phyloP scores from a whole-genome alignment of 192 early-diverging fungal species.

The Linderina pennispora region DNA sequence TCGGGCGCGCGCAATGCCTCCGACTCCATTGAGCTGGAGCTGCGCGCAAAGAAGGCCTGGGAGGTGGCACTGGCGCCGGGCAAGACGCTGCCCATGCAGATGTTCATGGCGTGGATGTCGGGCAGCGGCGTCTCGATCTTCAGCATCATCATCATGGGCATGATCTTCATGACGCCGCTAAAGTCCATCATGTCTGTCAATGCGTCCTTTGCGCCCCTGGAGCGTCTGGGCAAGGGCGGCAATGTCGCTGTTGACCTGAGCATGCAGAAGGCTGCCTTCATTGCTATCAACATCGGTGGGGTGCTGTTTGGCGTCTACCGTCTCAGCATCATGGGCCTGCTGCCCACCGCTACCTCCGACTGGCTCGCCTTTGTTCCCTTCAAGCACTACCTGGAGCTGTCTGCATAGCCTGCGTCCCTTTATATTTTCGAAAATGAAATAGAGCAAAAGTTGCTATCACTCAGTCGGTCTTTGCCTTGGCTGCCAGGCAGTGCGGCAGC shows the following conservation, averaged over 20 bases:
- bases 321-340: constrained; percentile 85
- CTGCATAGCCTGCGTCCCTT: constrained; percentile 1
- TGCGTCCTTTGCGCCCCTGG: constrained; percentile 73
- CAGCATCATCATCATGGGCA: constrained; percentile 89
- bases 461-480: not conserved
- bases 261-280: constrained; percentile 80
- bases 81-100: constrained; percentile 95
- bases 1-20: not conserved
- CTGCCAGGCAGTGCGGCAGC: constrained; percentile 5
- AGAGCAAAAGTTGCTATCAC: no score
- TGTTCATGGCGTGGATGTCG: constrained; percentile 98
- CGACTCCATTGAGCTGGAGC: constrained; percentile 17
- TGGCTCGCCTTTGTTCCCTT: constrained; percentile 91
- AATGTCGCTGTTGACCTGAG: constrained; percentile 44
- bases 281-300: constrained; percentile 73
- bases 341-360: constrained; percentile 89
- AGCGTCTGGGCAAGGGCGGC: constrained; percentile 45
- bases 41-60: constrained; percentile 86
- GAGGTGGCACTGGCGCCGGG: constrained; percentile 84
- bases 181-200: constrained; percentile 68
- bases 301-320: constrained; percentile 89
- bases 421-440: not conserved
- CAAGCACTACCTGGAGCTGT: constrained; percentile 46
- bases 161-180: constrained; percentile 87
- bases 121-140: constrained; percentile 96